Base-by-base conservation (phyloP, 805 yeast genomes). In the Lipomyces sp. region DNA sequence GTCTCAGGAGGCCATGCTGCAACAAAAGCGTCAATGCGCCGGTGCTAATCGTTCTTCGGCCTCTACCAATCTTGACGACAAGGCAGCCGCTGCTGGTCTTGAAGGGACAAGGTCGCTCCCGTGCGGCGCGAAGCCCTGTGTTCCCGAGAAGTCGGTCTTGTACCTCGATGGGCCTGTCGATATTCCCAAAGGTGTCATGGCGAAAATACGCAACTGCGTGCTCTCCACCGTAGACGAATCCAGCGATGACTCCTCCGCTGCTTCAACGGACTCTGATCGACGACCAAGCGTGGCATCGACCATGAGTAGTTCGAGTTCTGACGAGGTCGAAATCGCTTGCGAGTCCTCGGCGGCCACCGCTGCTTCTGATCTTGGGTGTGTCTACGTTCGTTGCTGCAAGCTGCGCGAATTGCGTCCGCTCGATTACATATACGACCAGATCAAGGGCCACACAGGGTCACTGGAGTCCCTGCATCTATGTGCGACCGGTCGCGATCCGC, bases 371-470 rank as follows among this genome's bases (percentile, higher is more conserved):
- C 64, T 66, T 6, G 67, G 58, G 33, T 18, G 45, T 4, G 45
- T 68, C 18, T 68, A 63, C 45, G 63, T 63, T 15, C 67, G 71
- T 7, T 68, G 71, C 62, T 68, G 71, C 67, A 68, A 66, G 48
- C 59, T 68, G 32, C 71, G 71, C 24, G 71, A 68, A 34, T 51
- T 59, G n/a, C 42, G 39, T 11, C 71, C 71, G 13, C 56, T 55
- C 7, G 61, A 51, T 35, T 60, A 10, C 53, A 33, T 55, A 45
- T 59, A 42, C 42, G 45, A 48, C 35, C 71, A 68, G 51, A 48
- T 66, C 42, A 32, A 15, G 11, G 69, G 69, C 24, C 57, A 58
- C 33, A n/a, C 34, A 42, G 61, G 37, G 24, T 53, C 62, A 6
- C 48, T 68, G 33, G 67, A 66, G 15, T 33, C 37, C 34, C 34